Base-by-base conservation (phyloP, 371 early-diverging fungal genomes). In the Mortierella sp. region DNA sequence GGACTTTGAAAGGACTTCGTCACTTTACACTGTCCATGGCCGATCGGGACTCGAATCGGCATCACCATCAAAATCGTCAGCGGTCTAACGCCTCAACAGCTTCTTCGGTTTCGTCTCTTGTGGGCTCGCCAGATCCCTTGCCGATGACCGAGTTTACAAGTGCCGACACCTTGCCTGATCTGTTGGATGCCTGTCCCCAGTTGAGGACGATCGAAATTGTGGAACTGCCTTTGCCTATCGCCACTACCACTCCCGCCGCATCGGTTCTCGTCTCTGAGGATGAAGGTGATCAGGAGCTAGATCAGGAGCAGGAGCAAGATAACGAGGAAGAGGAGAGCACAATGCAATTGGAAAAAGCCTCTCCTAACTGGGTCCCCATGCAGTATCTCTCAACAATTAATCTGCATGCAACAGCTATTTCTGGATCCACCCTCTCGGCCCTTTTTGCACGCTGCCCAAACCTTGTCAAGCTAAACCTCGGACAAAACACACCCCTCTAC, bases 111-210 rank as follows among this genome's bases (percentile, higher is more conserved):
- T 50, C 50, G 11, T 1, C 50, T 1, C 16, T 3, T 1, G 24
- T 72, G 26, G 34, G 26, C 47, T 42, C 44, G 1, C 13, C 1
- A 11, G 31, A n/a, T 77, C 13, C 71, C 75, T 68, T 28, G 10
- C 81, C 50, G 50, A 50, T 14, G 50, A 50, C 50, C 50, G 50
- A 78, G 57, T 71, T 48, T 9, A 84, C 85, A 9, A 76, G 71
- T 16, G 77, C 85, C 6, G 80, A 84, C 47, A 58, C 81, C 3
- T 24, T 84, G 28, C 75, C 76, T 3, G 77, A 5, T 6, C 75
- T 84, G 11, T 38, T 84, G 79, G 75, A 81, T 28, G 63, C 81
- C 2, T 84, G 85, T 60, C 85, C 85, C 0, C 54, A 71, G n/a
- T 52, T 84, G 57, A 72, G 74, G 34, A 76, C 72, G 76, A 79